phyloP scores from a whole-genome alignment of 257 asterid genomes.

The Galeopsis tetrahit region DNA sequence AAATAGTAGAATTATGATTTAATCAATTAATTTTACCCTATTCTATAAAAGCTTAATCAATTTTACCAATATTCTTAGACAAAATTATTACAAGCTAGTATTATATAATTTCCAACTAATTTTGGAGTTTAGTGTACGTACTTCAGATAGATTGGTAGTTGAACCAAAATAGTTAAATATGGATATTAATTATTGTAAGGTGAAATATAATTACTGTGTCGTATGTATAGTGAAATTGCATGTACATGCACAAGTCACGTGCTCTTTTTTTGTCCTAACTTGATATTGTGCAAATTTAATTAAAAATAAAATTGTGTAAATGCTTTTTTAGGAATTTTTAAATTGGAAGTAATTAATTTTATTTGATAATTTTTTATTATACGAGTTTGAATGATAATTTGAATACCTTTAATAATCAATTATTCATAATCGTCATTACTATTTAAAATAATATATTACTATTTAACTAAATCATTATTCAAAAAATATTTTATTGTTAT shows the following conservation, averaged over 20 bases:
- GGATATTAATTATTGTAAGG: not conserved
- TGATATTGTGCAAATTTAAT: not conserved
- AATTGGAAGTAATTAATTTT: not conserved
- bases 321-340: not conserved
- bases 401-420: too few relatives aligned
- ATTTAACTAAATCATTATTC: too few relatives aligned
- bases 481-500: too few relatives aligned
- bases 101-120: conserved; percentile 4
- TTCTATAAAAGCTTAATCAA: conserved; percentile 27
- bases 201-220: too few relatives aligned
- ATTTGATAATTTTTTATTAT: too few relatives aligned
- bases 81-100: not conserved
- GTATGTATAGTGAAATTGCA: not conserved
- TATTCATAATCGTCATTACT: too few relatives aligned
- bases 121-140: conserved; percentile 27
- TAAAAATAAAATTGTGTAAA: too few relatives aligned
- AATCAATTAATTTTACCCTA: not conserved
- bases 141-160: conserved; percentile 20
- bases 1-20: too few relatives aligned
- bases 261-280: conserved; percentile 21
- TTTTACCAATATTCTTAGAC: conserved; percentile 21
- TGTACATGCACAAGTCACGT: conserved; percentile 12
- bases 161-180: conserved; percentile 4
- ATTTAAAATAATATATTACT: too few relatives aligned
- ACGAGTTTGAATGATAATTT: too few relatives aligned